Conservation (phyloP, 2,329 filamentous ascomycete genomes). For the Apiospora kogelbergensis region DNA sequence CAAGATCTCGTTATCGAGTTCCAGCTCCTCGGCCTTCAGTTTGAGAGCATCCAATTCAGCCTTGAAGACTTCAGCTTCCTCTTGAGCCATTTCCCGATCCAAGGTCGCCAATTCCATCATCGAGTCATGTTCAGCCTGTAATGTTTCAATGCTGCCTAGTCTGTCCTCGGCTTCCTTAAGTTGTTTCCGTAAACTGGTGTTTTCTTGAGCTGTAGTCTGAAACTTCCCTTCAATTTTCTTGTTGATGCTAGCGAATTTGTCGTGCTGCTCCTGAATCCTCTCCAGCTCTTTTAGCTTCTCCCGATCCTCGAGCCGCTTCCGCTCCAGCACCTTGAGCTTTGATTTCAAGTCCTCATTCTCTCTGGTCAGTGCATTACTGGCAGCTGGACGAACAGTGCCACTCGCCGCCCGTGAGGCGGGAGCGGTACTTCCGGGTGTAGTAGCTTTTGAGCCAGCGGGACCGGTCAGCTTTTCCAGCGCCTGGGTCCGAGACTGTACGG, state of each 20-base stretch:
- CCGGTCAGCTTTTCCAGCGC: constrained; percentile 51
- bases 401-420: constrained; percentile 27
- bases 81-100: constrained; percentile 95
- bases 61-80: constrained; percentile 80
- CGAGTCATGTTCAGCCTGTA: constrained; percentile 82
- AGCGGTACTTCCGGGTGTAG: constrained; percentile 33
- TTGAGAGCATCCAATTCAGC: constrained; percentile 77
- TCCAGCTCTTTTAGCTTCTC: constrained; percentile 81
- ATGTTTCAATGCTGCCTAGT: constrained; percentile 67
- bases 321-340: constrained; percentile 83
- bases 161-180: constrained; percentile 73
- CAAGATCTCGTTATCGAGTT: constrained; percentile 84
- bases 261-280: constrained; percentile 71
- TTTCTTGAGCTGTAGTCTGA: constrained; percentile 80
- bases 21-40: constrained; percentile 76
- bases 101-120: constrained; percentile 83
- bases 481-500: constrained; percentile 49
- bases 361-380: constrained; percentile 51
- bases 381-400: constrained; percentile 39
- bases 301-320: constrained; percentile 80
- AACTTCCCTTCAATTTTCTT: constrained; percentile 90
- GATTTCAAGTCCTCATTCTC: constrained; percentile 87
- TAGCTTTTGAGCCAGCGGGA: constrained; percentile 21
- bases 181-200: constrained; percentile 71
- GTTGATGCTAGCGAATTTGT: constrained; percentile 80